Conservation (phyloP, 2,329 filamentous ascomycete genomes). For the Tolypocladium tropicale region DNA sequence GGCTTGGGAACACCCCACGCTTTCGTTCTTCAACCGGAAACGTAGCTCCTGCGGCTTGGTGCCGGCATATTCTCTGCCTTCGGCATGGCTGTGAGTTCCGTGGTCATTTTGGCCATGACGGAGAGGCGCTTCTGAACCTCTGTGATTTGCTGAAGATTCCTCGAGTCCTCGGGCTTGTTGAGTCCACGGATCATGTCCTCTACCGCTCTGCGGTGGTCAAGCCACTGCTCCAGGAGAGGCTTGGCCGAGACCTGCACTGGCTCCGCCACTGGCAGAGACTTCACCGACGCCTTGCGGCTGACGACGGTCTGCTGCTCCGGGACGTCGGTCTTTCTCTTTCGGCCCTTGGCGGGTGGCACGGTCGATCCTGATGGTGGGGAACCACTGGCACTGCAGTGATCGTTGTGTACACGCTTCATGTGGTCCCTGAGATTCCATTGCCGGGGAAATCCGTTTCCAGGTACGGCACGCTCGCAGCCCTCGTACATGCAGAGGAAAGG, state of each 20-base stretch:
- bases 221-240: slow-evolving; percentile 43
- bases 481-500: slow-evolving; percentile 82
- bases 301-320: slow-evolving; percentile 25
- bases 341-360: slow-evolving; percentile 33
- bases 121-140: slow-evolving; percentile 39
- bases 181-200: slow-evolving; percentile 46
- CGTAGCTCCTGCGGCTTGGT: slow-evolving; percentile 12
- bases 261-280: slow-evolving; percentile 24
- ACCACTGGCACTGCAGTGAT: slow-evolving; percentile 33
- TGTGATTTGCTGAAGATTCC: slow-evolving; percentile 43
- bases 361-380: slow-evolving; percentile 27
- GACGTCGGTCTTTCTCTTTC: slow-evolving; percentile 48
- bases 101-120: slow-evolving; percentile 40
- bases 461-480: slow-evolving; percentile 73
- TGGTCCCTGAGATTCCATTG: slow-evolving; percentile 95
- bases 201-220: slow-evolving; percentile 53
- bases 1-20: background rate
- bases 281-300: slow-evolving; percentile 40
- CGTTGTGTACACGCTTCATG: slow-evolving; percentile 88
- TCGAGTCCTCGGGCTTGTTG: slow-evolving; percentile 37
- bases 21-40: slow-evolving; percentile 10
- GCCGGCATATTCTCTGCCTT: slow-evolving; percentile 12
- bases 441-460: slow-evolving; percentile 83
- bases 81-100: slow-evolving; percentile 14
- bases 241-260: slow-evolving; percentile 20